These are phyloP conservation scores for Coemansia sp. DNA, from an alignment of 192 early-diverging fungal genomes.

Conservation along the genomic window DNA sequence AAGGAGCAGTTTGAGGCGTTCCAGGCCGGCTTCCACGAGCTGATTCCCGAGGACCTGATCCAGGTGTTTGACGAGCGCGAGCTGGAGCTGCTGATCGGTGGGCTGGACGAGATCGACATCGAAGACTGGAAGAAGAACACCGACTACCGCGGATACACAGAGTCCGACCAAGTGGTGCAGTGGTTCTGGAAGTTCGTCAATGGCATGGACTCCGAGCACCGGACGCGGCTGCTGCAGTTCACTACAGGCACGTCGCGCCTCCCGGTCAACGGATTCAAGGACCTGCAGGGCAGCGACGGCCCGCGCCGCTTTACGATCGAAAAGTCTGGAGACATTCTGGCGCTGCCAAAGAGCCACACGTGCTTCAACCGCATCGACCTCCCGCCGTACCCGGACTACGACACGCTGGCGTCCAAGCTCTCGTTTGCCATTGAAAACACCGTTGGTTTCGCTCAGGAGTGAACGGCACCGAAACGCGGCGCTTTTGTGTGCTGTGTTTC, in stretches of 20 bases:
- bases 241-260: slow-evolving; percentile 97
- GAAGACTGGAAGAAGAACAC: slow-evolving; percentile 99
- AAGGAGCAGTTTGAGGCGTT: slow-evolving; percentile 98
- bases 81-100: slow-evolving; percentile 95
- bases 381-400: slow-evolving; percentile 85
- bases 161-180: slow-evolving; percentile 90
- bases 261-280: slow-evolving; percentile 98
- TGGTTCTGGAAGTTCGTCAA: slow-evolving; percentile 96
- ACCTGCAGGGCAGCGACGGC: slow-evolving; percentile 95
- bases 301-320: slow-evolving; percentile 95
- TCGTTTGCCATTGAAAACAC: slow-evolving; percentile 95
- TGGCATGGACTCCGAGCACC: slow-evolving; percentile 90
- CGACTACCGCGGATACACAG: slow-evolving; percentile 96
- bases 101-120: slow-evolving; percentile 93
- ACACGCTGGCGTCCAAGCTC: slow-evolving; percentile 73
- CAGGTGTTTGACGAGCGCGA: slow-evolving; percentile 97
- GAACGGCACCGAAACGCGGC: slow-evolving; percentile 32
- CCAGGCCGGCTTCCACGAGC: slow-evolving; percentile 89
- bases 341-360: slow-evolving; percentile 92
- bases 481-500: neutral
- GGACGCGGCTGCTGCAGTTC: slow-evolving; percentile 92
- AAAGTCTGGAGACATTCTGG: slow-evolving; percentile 81
- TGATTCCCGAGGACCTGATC: slow-evolving; percentile 93
- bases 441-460: slow-evolving; percentile 90
- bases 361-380: slow-evolving; percentile 98